These are phyloP conservation scores for Soucietia sequanensis DNA, from an alignment of 805 yeast species.

Conservation along the genomic window DNA sequence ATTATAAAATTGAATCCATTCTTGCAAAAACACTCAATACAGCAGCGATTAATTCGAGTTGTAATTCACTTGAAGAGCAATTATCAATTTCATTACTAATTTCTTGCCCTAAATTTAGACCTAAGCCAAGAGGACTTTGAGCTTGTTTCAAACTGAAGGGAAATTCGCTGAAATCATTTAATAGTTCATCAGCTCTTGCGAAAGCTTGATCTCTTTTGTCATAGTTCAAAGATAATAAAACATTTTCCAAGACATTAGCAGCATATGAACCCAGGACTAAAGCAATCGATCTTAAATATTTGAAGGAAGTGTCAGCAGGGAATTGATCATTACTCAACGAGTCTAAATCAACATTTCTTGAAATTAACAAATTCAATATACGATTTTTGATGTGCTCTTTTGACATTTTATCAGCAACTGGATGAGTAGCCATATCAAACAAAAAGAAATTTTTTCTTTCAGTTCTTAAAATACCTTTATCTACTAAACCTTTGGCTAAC, in stretches of 20 bases:
- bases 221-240: slow-evolving; percentile 69
- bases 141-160: slow-evolving; percentile 65
- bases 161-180: slow-evolving; percentile 76
- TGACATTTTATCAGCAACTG: slow-evolving; percentile 80
- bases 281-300: slow-evolving; percentile 73
- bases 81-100: slow-evolving; percentile 51
- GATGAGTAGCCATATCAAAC: slow-evolving; percentile 99
- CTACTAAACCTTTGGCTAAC: slow-evolving; percentile 93
- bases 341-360: slow-evolving; percentile 61
- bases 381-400: slow-evolving; percentile 80
- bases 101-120: slow-evolving; percentile 65
- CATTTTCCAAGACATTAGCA: slow-evolving; percentile 94
- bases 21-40: slow-evolving; percentile 86
- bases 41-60: slow-evolving; percentile 88
- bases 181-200: slow-evolving; percentile 88
- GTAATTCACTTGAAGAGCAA: slow-evolving; percentile 55
- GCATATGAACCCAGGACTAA: slow-evolving; percentile 90
- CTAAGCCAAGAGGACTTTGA: slow-evolving; percentile 63
- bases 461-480: slow-evolving; percentile 93
- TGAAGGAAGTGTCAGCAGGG: slow-evolving; percentile 65
- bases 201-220: slow-evolving; percentile 92
- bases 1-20: slow-evolving; percentile 81
- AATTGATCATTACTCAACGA: slow-evolving; percentile 51
- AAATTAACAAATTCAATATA: slow-evolving; percentile 64
- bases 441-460: slow-evolving; percentile 92